These are phyloP conservation scores for Colletotrichum endophyticum DNA, from an alignment of 2,329 filamentous ascomycete species.

Conservation along the genomic window DNA sequence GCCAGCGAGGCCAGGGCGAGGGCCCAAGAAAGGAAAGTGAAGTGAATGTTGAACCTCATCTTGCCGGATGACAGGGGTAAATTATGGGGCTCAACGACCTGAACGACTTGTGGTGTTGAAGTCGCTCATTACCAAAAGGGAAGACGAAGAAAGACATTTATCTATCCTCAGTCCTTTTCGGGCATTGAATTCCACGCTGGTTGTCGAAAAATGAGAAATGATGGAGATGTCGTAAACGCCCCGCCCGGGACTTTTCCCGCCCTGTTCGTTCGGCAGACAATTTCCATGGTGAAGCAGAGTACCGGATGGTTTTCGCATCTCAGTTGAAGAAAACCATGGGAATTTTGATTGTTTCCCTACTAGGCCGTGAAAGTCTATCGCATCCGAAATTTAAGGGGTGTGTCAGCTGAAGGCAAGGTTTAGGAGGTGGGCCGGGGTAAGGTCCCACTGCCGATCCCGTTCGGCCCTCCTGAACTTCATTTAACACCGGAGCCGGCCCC, in stretches of 20 bases:
- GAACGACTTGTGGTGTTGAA: background rate
- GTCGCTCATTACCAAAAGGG: background rate
- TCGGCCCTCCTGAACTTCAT: background rate
- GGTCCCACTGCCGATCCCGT: background rate
- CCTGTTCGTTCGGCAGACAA: background rate
- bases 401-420: background rate
- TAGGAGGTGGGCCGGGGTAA: background rate
- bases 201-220: background rate
- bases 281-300: background rate
- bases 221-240: background rate
- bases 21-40: background rate
- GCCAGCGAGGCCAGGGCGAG: background rate
- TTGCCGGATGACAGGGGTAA: background rate
- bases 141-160: background rate
- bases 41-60: background rate
- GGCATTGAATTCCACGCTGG: accelerated
- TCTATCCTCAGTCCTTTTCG: background rate
- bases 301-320: background rate
- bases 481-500: background rate
- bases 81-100: background rate
- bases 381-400: conserved; percentile 5
- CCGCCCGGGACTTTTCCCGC: background rate
- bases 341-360: background rate
- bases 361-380: background rate
- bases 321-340: background rate